Percentiles rank a stretch among this genome's conserved stretches.
These are phyloP conservation scores for Chalara sp. DNA, from an alignment of 2,329 filamentous ascomycete species.

Conservation along the genomic window DNA sequence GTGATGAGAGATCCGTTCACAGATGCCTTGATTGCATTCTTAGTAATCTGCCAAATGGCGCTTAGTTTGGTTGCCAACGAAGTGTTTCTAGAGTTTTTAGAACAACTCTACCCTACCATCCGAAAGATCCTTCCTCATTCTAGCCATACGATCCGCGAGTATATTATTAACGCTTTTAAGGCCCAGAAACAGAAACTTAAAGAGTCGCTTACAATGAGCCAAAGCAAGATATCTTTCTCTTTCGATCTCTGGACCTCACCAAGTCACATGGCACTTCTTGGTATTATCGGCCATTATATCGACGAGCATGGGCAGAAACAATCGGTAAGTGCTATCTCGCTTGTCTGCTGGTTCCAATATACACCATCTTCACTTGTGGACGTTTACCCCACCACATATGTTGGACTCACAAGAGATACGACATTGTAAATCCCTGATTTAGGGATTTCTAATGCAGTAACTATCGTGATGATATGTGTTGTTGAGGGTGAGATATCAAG, in stretches of 20 bases:
- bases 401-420: no score
- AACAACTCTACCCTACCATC: background rate
- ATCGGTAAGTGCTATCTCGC: background rate
- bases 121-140: background rate
- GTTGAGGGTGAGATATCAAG: no score
- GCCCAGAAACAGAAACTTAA: background rate
- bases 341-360: no score
- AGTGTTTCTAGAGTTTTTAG: background rate
- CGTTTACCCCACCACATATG: no score
- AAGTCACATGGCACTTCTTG: background rate
- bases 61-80: background rate
- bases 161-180: background rate
- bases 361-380: no score
- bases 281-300: background rate
- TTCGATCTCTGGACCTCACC: background rate
- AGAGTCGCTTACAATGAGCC: background rate
- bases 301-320: background rate
- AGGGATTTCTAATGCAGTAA: no score
- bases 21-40: background rate
- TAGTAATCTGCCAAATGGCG: background rate
- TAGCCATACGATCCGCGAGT: background rate
- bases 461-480: no score
- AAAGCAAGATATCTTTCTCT: background rate
- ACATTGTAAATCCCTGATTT: no score
- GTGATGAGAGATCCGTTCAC: background rate